Conservation (phyloP, 2,329 filamentous ascomycete species). For the Diplodia corticola region DNA sequence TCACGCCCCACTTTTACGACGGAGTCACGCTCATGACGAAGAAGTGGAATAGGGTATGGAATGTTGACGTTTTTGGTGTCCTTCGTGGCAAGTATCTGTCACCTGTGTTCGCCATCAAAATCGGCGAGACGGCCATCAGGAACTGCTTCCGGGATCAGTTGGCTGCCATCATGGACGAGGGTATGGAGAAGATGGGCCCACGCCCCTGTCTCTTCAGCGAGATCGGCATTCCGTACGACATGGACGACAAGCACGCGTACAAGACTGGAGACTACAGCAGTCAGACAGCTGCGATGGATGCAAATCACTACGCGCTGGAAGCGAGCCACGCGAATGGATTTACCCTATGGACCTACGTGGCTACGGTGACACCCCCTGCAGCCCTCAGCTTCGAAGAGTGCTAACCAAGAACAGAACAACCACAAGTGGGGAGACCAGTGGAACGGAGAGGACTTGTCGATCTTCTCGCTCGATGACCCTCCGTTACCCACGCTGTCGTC, state of each 20-base stretch:
- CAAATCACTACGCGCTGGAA: conserved; percentile 92
- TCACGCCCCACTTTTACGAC: conserved; percentile 95
- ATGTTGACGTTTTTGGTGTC: conserved; percentile 91
- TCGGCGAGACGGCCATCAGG: conserved; percentile 90
- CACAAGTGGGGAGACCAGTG: conserved; percentile 90
- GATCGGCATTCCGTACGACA: conserved; percentile 97
- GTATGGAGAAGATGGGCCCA: conserved; percentile 80
- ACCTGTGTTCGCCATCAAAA: conserved; percentile 86
- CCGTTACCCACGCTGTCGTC: conserved; percentile 47
- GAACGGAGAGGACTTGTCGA: conserved; percentile 97
- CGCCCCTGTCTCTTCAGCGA: conserved; percentile 91
- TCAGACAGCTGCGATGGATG: conserved; percentile 89
- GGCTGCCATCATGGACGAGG: conserved; percentile 78
- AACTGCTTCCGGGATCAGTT: conserved; percentile 92
- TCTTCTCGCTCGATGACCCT: conserved; percentile 82
- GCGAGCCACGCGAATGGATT: conserved; percentile 81
- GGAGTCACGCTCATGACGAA: conserved; percentile 96
- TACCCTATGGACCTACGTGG: conserved; percentile 84
- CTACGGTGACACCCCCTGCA: conserved; percentile 54
- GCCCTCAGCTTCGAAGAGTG: background rate
- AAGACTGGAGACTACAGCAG: conserved; percentile 93
- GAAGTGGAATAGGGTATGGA: conserved; percentile 98
- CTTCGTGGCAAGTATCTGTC: conserved; percentile 84
- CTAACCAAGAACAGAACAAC: conserved; percentile 62
- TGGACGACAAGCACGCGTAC: conserved; percentile 96